Evolutionary conservation across 1,284 basidiomycete species (phyloP).

Genomic region (Agroathelia rolfsii): DNA sequence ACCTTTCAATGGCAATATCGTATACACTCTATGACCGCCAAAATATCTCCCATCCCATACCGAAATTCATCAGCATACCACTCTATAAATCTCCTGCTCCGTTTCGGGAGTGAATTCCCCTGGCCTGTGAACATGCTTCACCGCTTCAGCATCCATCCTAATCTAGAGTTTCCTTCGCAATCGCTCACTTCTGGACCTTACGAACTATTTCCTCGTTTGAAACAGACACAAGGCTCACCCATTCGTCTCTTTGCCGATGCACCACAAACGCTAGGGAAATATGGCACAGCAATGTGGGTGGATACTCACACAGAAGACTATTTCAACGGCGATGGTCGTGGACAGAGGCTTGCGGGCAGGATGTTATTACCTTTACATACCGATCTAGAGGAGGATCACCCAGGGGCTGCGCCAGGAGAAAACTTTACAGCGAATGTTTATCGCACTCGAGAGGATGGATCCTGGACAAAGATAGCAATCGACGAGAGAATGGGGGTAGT

Average conservation of each 20-base stretch:
- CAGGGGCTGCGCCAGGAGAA: too few species aligned
- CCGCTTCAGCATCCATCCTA: slow-evolving; percentile 42
- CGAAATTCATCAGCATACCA: too few species aligned
- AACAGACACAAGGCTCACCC: slow-evolving; percentile 43
- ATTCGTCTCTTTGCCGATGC: slow-evolving; percentile 47
- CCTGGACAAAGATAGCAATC: slow-evolving; percentile 44
- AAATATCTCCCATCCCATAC: too few species aligned
- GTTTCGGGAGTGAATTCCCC: slow-evolving; percentile 50
- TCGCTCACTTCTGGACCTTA: slow-evolving; percentile 29
- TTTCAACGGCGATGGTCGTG: slow-evolving; percentile 33
- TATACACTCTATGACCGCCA: too few species aligned
- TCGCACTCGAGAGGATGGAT: slow-evolving; percentile 35
- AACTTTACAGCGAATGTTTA: too few species aligned
- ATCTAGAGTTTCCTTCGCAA: slow-evolving; percentile 25
- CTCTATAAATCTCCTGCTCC: slow-evolving; percentile 42
- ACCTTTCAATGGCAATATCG: too few species aligned
- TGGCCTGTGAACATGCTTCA: slow-evolving; percentile 63
- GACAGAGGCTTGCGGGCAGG: slow-evolving; percentile 47
- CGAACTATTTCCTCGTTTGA: slow-evolving; percentile 25
- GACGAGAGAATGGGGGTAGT: too few species aligned
- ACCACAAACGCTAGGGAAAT: slow-evolving; percentile 42
- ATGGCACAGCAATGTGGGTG: slow-evolving; percentile 55
- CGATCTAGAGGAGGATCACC: not conserved
- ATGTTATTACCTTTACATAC: too few species aligned
- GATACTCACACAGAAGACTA: slow-evolving; percentile 49